Conservation (phyloP, 2,329 filamentous ascomycete genomes). For the Alternaria arbusti region DNA sequence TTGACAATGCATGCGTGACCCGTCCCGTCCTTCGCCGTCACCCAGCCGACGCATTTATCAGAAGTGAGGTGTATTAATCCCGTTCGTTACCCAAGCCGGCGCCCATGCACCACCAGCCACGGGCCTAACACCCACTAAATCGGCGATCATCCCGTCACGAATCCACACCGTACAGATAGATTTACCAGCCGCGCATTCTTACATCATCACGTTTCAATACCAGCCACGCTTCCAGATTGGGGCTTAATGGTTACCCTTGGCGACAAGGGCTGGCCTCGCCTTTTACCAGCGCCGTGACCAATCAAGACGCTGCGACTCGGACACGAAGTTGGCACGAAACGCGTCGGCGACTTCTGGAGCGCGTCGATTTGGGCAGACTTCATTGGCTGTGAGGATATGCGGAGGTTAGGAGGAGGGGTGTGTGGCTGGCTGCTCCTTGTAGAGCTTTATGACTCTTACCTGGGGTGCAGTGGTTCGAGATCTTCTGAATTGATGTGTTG, state of each 20-base stretch:
- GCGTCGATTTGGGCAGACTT: neutral
- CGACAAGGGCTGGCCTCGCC: neutral
- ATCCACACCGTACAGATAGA: neutral
- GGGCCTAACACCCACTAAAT: neutral
- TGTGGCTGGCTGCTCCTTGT: slow-evolving; percentile 5
- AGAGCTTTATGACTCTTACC: neutral
- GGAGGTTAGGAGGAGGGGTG: neutral
- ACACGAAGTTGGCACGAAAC: slow-evolving; percentile 20
- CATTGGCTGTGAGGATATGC: neutral
- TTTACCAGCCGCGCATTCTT: neutral
- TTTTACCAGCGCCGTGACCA: neutral
- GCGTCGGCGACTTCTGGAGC: slow-evolving; percentile 4
- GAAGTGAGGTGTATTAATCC: neutral
- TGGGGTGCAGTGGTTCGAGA: neutral
- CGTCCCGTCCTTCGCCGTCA: neutral
- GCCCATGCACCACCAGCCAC: neutral
- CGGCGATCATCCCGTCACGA: neutral
- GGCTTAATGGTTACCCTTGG: neutral
- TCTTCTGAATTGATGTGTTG: neutral
- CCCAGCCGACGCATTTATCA: slow-evolving; percentile 1
- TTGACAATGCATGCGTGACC: neutral
- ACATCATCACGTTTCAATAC: slow-evolving; percentile 3
- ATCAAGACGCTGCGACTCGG: neutral
- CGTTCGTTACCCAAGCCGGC: neutral
- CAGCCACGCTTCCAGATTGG: neutral